phyloP scores from a whole-genome alignment of 164 flowering plant species.

The Liriodendron chinense region DNA sequence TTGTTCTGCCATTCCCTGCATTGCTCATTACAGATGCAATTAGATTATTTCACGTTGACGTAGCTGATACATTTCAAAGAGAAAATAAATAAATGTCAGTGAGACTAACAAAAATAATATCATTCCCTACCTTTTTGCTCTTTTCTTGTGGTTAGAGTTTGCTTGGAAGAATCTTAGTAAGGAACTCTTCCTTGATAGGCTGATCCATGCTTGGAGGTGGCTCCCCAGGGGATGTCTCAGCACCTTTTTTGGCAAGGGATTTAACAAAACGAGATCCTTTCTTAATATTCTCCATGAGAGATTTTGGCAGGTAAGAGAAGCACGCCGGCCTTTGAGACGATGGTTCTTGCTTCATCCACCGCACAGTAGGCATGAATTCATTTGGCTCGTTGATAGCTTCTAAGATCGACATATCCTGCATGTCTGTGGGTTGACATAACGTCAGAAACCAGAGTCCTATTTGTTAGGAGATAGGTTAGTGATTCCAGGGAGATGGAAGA shows the following conservation, averaged over 20 bases:
- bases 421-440: constrained; percentile 37
- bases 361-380: constrained; percentile 62
- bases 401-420: constrained; percentile 50
- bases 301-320: constrained; percentile 30
- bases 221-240: constrained; percentile 15
- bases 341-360: constrained; percentile 73
- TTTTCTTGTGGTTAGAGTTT: constrained; percentile 38
- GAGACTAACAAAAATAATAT: not conserved
- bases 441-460: not conserved
- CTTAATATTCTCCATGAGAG: constrained; percentile 23
- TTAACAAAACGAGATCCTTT: constrained; percentile 69
- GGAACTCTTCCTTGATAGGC: constrained; percentile 19
- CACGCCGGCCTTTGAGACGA: constrained; percentile 43
- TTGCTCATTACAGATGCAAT: not conserved
- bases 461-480: no score
- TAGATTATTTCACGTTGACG: not conserved
- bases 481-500: no score
- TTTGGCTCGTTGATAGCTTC: constrained; percentile 64
- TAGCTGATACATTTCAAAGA: not conserved
- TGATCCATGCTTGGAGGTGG: constrained; percentile 12
- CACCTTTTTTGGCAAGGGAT: constrained; percentile 49
- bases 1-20: no score
- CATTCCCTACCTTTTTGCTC: not conserved
- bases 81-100: not conserved
- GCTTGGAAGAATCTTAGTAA: constrained; percentile 30